phyloP scores from a whole-genome alignment of 495 filamentous ascomycete genomes.

The Aspergillus incahuasiensis region DNA sequence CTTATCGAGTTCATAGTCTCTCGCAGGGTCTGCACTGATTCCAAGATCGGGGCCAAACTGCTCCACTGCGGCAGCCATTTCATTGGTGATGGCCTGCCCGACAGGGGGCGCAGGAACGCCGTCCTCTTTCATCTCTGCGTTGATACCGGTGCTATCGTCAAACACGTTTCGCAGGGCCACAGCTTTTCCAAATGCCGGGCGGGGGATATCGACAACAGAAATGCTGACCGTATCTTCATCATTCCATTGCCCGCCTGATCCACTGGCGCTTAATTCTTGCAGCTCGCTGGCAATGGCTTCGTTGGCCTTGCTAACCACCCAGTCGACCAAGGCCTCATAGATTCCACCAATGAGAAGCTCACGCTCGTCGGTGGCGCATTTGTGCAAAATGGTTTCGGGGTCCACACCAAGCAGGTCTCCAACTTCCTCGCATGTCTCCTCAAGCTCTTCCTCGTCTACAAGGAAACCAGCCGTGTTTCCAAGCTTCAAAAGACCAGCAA shows the following conservation, averaged over 20 bases:
- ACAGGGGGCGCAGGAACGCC: slow-evolving; percentile 67
- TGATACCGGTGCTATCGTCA: slow-evolving; percentile 87
- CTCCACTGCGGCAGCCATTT: slow-evolving; percentile 76
- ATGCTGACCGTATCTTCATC: slow-evolving; percentile 84
- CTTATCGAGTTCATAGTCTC: slow-evolving; percentile 74
- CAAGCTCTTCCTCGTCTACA: slow-evolving; percentile 79
- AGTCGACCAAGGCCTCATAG: slow-evolving; percentile 94
- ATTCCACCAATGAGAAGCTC: slow-evolving; percentile 76
- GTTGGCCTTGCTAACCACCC: slow-evolving; percentile 86
- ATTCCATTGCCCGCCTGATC: slow-evolving; percentile 55
- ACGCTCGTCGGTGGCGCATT: slow-evolving; percentile 78
- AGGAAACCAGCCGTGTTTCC: slow-evolving; percentile 83
- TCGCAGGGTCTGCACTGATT: slow-evolving; percentile 58
- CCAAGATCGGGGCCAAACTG: slow-evolving; percentile 81
- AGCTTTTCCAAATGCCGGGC: slow-evolving; percentile 75
- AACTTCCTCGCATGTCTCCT: slow-evolving; percentile 86
- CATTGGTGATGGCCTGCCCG: slow-evolving; percentile 73
- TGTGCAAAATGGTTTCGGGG: slow-evolving; percentile 72
- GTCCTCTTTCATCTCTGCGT: slow-evolving; percentile 94
- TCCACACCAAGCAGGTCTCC: slow-evolving; percentile 80
- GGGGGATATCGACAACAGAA: slow-evolving; percentile 81
- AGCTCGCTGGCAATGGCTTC: slow-evolving; percentile 79
- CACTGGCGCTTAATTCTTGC: slow-evolving; percentile 54
- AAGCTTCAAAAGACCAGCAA: slow-evolving; percentile 85
- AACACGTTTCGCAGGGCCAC: slow-evolving; percentile 83